These are phyloP conservation scores for Candida lessepsii DNA, from an alignment of 805 yeast species.

Conservation along the genomic window DNA sequence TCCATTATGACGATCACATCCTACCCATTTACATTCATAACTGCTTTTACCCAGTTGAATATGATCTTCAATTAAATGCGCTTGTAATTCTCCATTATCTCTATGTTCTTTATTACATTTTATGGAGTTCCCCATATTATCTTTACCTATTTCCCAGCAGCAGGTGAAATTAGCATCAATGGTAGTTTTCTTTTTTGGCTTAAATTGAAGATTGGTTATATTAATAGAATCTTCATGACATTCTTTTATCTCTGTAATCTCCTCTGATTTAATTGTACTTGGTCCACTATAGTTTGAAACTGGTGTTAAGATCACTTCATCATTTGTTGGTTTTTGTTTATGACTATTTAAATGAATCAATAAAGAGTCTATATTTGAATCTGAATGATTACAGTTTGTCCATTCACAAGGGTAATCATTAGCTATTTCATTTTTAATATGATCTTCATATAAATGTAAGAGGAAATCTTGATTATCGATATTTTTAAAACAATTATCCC, in stretches of 20 bases:
- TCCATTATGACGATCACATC: slow-evolving; percentile 61
- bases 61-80: slow-evolving; percentile 68
- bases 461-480: slow-evolving; percentile 34
- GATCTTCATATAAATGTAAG: slow-evolving; percentile 45
- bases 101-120: slow-evolving; percentile 53
- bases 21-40: slow-evolving; percentile 76
- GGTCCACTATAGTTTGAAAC: slow-evolving; percentile 8
- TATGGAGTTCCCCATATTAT: slow-evolving; percentile 27
- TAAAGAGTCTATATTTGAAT: slow-evolving; percentile 52
- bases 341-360: slow-evolving; percentile 51
- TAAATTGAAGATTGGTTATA: slow-evolving; percentile 34
- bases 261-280: not conserved
- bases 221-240: slow-evolving; percentile 17
- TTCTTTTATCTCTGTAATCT: not conserved
- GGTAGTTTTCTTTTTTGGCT: slow-evolving; percentile 23
- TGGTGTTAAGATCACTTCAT: slow-evolving; percentile 4
- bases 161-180: slow-evolving; percentile 42
- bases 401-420: slow-evolving; percentile 63
- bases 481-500: slow-evolving; percentile 60
- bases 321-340: slow-evolving; percentile 13
- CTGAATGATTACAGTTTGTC: slow-evolving; percentile 64
- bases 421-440: slow-evolving; percentile 33
- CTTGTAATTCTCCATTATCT: slow-evolving; percentile 60
- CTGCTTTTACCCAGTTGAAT: slow-evolving; percentile 69
- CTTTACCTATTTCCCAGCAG: slow-evolving; percentile 38